Evolutionary conservation across 192 early-diverging fungal species (phyloP), one percentile per base, ranked within the genome.

Genomic region (Entomortierella chlamydospora): DNA sequence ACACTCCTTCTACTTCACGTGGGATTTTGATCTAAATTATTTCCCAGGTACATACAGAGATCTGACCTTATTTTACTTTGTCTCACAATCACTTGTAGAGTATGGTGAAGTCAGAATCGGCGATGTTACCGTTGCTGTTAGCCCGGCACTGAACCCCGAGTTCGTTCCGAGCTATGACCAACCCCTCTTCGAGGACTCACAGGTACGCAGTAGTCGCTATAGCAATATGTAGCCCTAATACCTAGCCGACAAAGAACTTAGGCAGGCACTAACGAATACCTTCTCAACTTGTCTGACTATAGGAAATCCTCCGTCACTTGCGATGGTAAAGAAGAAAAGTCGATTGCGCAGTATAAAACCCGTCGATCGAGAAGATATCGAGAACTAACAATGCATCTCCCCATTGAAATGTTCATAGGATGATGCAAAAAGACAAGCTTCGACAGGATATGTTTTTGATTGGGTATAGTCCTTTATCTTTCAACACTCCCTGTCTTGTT

Each of bases 401-500:
- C 39, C 33, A n/a, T 20, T 39, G 15, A 7, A 15, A 47, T 59
- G 26, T 60, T 5, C 25, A 15, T 73, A 89, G 94, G 94, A 93
- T 95, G 83, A 92, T 94, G 87, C 91, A 94, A 79, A 95, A 95
- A 68, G 93, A 93, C 45, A 86, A 84, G 61, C 82, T 94, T 13
- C 85, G 89, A 6, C 94, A 95, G 84, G 93, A 95, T 72, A 91
- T 94, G 78, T 95, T 95, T 72, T 83, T 95, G 59, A 86, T 93
- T 39, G 92, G 92, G 83, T 85, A 80, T n/a, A n/a, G n/a, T n/a
- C n/a, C n/a, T n/a, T n/a, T n/a, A n/a, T n/a, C n/a, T n/a, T n/a
- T n/a, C n/a, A n/a, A n/a, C n/a, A n/a, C n/a, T n/a, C n/a, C n/a
- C n/a, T n/a, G n/a, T n/a, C n/a, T n/a, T n/a, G n/a, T n/a, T n/a